phyloP scores from a whole-genome alignment of 2,329 filamentous ascomycete species.

The Drechslera avenae region DNA sequence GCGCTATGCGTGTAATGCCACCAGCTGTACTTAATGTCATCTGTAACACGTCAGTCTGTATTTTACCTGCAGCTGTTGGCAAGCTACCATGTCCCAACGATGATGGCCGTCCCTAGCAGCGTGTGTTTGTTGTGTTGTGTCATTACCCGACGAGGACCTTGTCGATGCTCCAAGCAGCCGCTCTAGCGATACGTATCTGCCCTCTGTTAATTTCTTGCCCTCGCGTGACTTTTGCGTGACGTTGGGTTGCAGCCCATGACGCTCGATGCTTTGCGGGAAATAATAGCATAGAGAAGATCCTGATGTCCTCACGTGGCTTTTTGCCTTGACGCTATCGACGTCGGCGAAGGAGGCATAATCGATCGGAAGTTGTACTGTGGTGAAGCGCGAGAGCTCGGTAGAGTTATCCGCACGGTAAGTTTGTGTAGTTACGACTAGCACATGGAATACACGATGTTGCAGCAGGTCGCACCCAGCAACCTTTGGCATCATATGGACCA shows the following conservation, averaged over 20 bases:
- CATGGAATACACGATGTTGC: conserved; percentile 68
- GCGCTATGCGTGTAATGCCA: conserved; percentile 60
- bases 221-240: conserved; percentile 38
- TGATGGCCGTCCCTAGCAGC: conserved; percentile 7
- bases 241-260: conserved; percentile 11
- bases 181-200: conserved; percentile 69
- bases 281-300: conserved; percentile 14
- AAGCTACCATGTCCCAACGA: conserved; percentile 71
- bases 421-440: conserved; percentile 63
- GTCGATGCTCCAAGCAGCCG: conserved; percentile 17
- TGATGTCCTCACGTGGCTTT: conserved; percentile 20
- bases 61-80: neutral
- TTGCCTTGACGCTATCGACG: conserved; percentile 13
- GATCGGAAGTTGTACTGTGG: conserved; percentile 57
- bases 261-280: neutral
- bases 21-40: conserved; percentile 73
- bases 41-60: conserved; percentile 59
- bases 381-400: conserved; percentile 57
- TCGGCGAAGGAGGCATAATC: conserved; percentile 53
- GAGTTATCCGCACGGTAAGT: conserved; percentile 19
- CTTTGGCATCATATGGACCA: conserved; percentile 64
- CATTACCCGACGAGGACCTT: neutral
- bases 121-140: neutral
- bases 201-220: conserved; percentile 59
- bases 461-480: conserved; percentile 54